Base-by-base conservation (phyloP, 352 stramenopile species). In the Pythium phragmitis region DNA sequence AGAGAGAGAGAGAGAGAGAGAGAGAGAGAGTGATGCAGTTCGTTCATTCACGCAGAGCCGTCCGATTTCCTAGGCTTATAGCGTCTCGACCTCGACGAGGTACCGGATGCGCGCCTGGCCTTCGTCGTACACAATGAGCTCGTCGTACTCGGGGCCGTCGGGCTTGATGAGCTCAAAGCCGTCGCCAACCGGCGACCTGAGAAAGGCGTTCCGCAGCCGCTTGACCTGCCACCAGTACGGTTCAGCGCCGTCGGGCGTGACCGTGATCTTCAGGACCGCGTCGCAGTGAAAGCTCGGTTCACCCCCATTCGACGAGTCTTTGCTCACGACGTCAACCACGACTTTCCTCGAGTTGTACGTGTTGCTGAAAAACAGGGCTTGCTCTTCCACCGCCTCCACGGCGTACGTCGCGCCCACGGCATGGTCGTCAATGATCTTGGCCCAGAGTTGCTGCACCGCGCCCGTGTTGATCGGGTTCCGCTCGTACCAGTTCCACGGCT, bases 121-220 rank as follows among this genome's bases (percentile, higher is more conserved):
- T 60, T 91, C 79, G 43, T 94, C 76, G 78, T 88, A 91, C 60
- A 94, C 85, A 37, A 92, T 85, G 11, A 85, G 69, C 54, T 94
- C 85, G 17, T 82, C 79, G 69, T 89, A 80, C 37, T 74, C 57
- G 13, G 60, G 50, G 2, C 57, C 28, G 2, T 61, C 16, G 0
- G 57, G 43, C 2, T 47, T 16, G 47, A 72, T 50, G 33, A 77
- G 34, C 45, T 56, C 42, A 46, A 75, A 82, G 4, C 53, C 75
- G 16, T 70, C 65, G 26, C 62, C 70, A 2, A 77, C 1, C 0
- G 57, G 42, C 2, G 60, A 69, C 6, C 30, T 58, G 34, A 48
- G 30, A 55, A 65, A 68, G 14, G 70, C 65, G 58, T 88, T 88
- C 53, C 77, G 79, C 57, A 87, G 80, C 2, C 82, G 74, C 68